Evolutionary conservation across 2,329 filamentous ascomycete genomes (phyloP).

Genomic region (Colletotrichum magnum): DNA sequence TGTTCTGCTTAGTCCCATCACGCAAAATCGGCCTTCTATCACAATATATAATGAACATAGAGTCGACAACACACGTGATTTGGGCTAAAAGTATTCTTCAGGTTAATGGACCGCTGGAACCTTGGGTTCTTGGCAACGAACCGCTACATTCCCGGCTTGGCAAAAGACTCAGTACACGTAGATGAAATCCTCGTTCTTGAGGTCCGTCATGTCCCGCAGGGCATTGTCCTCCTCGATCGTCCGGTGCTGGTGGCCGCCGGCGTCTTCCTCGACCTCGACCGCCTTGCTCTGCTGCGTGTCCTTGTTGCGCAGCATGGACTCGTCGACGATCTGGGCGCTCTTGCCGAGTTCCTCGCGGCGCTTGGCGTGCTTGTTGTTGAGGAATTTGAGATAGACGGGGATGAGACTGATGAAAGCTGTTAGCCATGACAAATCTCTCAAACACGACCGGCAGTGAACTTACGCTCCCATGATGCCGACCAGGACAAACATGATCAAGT

Average conservation of each 20-base stretch:
- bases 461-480: slow-evolving; percentile 63
- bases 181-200: slow-evolving; percentile 74
- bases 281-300: slow-evolving; percentile 38
- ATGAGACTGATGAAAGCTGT: slow-evolving; percentile 41
- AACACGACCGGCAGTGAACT: background rate
- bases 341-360: slow-evolving; percentile 72
- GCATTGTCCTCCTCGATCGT: slow-evolving; percentile 58
- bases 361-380: slow-evolving; percentile 70
- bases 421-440: background rate
- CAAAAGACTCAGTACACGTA: slow-evolving; percentile 59
- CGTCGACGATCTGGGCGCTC: slow-evolving; percentile 36
- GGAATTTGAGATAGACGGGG: slow-evolving; percentile 62
- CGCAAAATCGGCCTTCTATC: too few relatives aligned
- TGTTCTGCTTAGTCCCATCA: too few relatives aligned
- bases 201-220: slow-evolving; percentile 66
- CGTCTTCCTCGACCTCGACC: slow-evolving; percentile 45
- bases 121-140: too few relatives aligned
- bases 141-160: too few relatives aligned
- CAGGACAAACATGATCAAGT: slow-evolving; percentile 72
- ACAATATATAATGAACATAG: too few relatives aligned
- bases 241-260: slow-evolving; percentile 30
- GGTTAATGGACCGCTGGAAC: too few relatives aligned
- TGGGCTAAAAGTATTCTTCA: too few relatives aligned
- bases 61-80: too few relatives aligned
- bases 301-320: slow-evolving; percentile 39